These are phyloP conservation scores for Noccaea bulbosa DNA, from an alignment of 345 rosid genomes.

Conservation along the genomic window DNA sequence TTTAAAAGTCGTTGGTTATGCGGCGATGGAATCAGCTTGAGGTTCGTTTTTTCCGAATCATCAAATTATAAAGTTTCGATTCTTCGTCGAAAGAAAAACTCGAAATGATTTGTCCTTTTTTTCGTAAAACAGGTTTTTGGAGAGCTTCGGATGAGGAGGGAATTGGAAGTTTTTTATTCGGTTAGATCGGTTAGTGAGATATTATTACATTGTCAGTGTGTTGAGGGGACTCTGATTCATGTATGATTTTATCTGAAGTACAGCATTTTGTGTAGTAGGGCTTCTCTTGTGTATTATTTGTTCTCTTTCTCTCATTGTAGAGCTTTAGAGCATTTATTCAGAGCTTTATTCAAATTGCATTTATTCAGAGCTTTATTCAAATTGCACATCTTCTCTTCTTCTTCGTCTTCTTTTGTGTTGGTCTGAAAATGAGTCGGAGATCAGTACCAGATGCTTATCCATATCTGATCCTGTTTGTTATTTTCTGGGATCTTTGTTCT, in stretches of 20 bases:
- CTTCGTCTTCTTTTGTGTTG: conserved; percentile 12
- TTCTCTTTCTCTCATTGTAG: conserved; percentile 43
- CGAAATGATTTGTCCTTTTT: background rate
- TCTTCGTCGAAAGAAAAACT: conserved; percentile 3
- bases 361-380: conserved; percentile 14
- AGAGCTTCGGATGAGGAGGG: conserved; percentile 18
- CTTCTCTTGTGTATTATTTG: conserved; percentile 35
- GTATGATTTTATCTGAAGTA: conserved; percentile 30
- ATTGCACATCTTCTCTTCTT: background rate
- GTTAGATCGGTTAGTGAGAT: conserved; percentile 38
- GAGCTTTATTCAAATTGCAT: conserved; percentile 21
- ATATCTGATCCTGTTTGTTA: conserved; percentile 9
- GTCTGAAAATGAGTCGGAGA: background rate
- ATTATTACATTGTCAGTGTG: conserved; percentile 28
- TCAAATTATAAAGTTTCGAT: background rate
- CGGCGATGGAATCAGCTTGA: conserved; percentile 23
- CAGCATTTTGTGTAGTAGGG: conserved; percentile 43
- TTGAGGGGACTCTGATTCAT: conserved; percentile 28
- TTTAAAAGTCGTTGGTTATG: conserved; percentile 18
- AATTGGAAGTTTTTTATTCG: conserved; percentile 16
- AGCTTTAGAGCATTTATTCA: conserved; percentile 41
- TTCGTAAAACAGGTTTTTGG: conserved; percentile 28
- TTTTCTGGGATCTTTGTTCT: background rate
- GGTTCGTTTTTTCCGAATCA: conserved; percentile 25
- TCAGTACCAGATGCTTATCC: conserved; percentile 13